Base-by-base conservation (phyloP, 331 rosid species). In the Quercus lobata region DNA sequence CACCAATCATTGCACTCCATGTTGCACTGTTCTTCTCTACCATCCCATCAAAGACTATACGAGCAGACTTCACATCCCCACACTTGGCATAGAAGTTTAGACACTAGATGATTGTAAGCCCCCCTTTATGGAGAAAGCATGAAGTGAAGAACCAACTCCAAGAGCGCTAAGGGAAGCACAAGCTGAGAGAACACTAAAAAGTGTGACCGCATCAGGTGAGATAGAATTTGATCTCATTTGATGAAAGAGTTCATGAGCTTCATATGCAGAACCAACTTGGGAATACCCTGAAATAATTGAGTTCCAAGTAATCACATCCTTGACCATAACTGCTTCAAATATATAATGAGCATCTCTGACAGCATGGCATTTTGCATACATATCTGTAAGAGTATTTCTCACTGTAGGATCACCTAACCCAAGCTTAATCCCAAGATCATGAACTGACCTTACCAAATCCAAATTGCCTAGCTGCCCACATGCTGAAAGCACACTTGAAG, bases 1-100 rank as follows among this genome's bases (percentile, higher is more conserved):
- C 91, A 78, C 93, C 82, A 71, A 89, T 90, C 94, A 94, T 94
- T 1, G 96, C 92, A 32, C 94, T 79, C 97, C 98, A 90, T 0
- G 96, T 92, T 72, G 88, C 70, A 0, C 81, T 72, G 80, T 88
- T 94, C 88, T 89, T 90, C 83, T 84, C 92, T 76, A 58, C 79
- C 97, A 90, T 93, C 41, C 77, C 84, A 81, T 93, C 91, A 78
- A 94, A 92, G 69, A 92, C 87, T 73, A 80, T 69, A 53, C 87
- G 89, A 54, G 94, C 92, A 2, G 89, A 89, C 57, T 81, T 78
- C 78, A 87, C 87, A 77, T 92, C 97, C 55, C 97, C 97, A 24
- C 92, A 93, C 84, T 93, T 92, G 19, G 94, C 90, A 46, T 93
- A 93, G 18, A 92, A 89, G 83, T 86, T 92, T 65, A 93, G 65